These are phyloP conservation scores for Suhomyces emberorum DNA, from an alignment of 805 yeast species.

Conservation along the genomic window DNA sequence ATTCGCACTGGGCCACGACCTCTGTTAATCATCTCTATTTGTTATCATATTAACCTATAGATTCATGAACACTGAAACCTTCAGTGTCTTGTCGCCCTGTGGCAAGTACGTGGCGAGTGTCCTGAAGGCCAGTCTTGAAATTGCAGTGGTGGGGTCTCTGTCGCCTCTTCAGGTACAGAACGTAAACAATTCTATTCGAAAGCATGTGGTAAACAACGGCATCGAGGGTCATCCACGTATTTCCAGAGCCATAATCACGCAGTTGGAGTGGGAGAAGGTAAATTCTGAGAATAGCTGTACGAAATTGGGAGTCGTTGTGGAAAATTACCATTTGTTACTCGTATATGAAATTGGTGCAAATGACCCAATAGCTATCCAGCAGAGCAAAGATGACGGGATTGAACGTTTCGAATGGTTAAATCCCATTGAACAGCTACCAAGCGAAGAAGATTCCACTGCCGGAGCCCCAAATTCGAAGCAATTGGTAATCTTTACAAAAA, in stretches of 20 bases:
- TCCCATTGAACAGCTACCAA: constrained; percentile 11
- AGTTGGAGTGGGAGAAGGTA: constrained; percentile 24
- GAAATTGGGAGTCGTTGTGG: constrained; percentile 30
- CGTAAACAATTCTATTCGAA: not conserved
- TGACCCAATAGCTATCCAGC: constrained; percentile 33
- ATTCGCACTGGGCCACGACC: no score
- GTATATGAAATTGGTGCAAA: constrained; percentile 21
- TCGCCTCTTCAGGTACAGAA: not conserved
- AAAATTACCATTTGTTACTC: constrained; percentile 16
- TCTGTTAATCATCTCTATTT: not conserved
- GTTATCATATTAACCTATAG: no score
- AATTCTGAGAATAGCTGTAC: constrained; percentile 11
- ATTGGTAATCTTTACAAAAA: constrained; percentile 27
- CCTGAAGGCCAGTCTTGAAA: constrained; percentile 5
- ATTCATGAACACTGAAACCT: not conserved
- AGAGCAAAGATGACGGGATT: constrained; percentile 25
- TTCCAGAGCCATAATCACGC: constrained; percentile 1
- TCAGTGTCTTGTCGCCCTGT: constrained; percentile 15
- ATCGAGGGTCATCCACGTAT: not conserved
- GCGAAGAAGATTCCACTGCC: constrained; percentile 14
- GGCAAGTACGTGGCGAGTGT: constrained; percentile 18
- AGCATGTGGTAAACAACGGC: not conserved
- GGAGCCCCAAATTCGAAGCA: constrained; percentile 34
- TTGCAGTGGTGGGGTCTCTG: not conserved
- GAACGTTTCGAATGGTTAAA: constrained; percentile 35